Base-by-base conservation (phyloP, 768 basidiomycete species). In the Russula vinacea region DNA sequence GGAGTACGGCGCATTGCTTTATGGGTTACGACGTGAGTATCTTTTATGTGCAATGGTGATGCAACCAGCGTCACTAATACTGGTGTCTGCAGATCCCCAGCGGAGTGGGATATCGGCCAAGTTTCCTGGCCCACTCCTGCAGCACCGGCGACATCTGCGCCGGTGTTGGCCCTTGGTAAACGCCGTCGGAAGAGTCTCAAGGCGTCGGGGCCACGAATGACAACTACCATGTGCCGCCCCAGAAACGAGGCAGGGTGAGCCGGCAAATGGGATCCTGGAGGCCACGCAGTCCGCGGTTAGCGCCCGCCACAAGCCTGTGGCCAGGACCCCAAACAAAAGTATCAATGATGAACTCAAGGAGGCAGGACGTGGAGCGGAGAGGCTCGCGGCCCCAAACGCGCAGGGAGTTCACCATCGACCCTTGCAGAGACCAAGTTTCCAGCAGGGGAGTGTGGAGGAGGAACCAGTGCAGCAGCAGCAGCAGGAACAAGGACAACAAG, bases 331-430 rank as follows among this genome's bases (percentile, higher is more conserved):
- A 29, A 29, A 17, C 0, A n/a, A 0, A 44, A 1, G 13, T 10
- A 5, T 4, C 11, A 14, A 35, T 1, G 2, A 5, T 22, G 11
- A 22, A 52, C 19, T 32, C 51, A 53, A 53, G n/a, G 53, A n/a
- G n/a, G 53, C 33, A 7, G 53, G n/a, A 54, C 35, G 53, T n/a
- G 53, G 53, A 53, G 52, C 52, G 14, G 52, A 35, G 52, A 53
- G 33, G 33, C 52, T 35, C 52, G 52, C 33, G 52, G n/a, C 19
- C 19, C 52, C 10, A 5, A 53, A 13, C 6, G n/a, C 13, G 24
- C 52, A 35, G 1, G 52, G 33, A 35, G n/a, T 53, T 53, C 17
- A 35, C n/a, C 32, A 33, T 19, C 51, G 14, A 53, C 16, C 19
- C 51, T 32, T 24, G 35, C 13, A 0, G 33, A n/a, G 35, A 14